phyloP scores from a whole-genome alignment of 371 early-diverging fungal species.

The Ordospora pajunii region DNA sequence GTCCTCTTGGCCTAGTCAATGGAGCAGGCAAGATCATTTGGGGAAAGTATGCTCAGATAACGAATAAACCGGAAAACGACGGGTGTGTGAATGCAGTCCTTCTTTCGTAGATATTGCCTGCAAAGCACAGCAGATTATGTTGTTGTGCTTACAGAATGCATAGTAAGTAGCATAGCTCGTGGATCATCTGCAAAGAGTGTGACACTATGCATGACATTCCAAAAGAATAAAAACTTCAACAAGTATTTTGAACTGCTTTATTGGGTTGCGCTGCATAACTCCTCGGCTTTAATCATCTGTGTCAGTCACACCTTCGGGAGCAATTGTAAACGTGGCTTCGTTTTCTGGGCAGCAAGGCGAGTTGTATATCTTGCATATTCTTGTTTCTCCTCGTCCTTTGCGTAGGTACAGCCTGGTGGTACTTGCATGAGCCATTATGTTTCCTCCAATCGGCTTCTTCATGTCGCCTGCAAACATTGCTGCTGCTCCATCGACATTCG shows the following conservation, averaged over 20 bases:
- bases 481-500: conserved; percentile 82
- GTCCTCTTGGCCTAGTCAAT: conserved; percentile 92
- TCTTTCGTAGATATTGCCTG: conserved; percentile 48
- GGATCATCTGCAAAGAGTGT: too few relatives aligned
- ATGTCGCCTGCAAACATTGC: conserved; percentile 82
- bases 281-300: conserved; percentile 64
- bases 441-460: conserved; percentile 93
- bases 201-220: too few relatives aligned
- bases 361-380: conserved; percentile 68
- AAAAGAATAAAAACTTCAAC: background rate
- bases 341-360: conserved; percentile 65
- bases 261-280: background rate
- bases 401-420: conserved; percentile 65
- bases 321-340: conserved; percentile 68
- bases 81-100: conserved; percentile 66
- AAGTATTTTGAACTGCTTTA: too few relatives aligned
- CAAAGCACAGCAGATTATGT: too few relatives aligned
- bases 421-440: conserved; percentile 93
- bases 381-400: conserved; percentile 64
- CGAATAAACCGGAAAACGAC: conserved; percentile 85
- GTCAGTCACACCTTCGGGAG: conserved; percentile 68
- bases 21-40: conserved; percentile 95
- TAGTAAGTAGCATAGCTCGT: too few relatives aligned
- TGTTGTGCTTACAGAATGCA: too few relatives aligned
- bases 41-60: conserved; percentile 94